These are phyloP conservation scores for Xerophyta viscosa DNA, from an alignment of 106 monocot genomes.

Conservation along the genomic window DNA sequence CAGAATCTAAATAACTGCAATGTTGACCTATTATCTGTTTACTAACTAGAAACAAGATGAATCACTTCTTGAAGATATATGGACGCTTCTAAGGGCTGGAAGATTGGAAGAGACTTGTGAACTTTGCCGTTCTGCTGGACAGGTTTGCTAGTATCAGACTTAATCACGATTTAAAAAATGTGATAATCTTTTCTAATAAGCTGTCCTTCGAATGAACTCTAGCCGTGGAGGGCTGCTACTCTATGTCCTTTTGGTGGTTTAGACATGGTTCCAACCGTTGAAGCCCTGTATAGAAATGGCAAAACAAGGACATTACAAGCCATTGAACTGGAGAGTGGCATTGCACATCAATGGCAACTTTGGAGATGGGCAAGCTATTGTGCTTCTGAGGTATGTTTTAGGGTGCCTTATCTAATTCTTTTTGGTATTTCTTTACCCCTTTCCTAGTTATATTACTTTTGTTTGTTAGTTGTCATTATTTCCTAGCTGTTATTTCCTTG, in stretches of 20 bases:
- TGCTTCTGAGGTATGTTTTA: slow-evolving; percentile 71
- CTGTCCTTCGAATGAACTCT: background rate
- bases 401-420: no score
- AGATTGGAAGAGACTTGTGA: slow-evolving; percentile 86
- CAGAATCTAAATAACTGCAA: no score
- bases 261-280: slow-evolving; percentile 69
- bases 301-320: slow-evolving; percentile 65
- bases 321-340: slow-evolving; percentile 89
- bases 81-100: slow-evolving; percentile 86
- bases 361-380: slow-evolving; percentile 96
- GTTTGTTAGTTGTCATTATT: no score
- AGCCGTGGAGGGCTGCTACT: slow-evolving; percentile 95
- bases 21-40: no score
- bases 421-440: no score
- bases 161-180: no score
- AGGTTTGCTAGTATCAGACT: slow-evolving; percentile 24
- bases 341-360: slow-evolving; percentile 68
- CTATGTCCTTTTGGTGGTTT: slow-evolving; percentile 90
- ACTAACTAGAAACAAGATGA: slow-evolving; percentile 78
- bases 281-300: slow-evolving; percentile 69
- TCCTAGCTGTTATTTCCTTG: no score
- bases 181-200: background rate
- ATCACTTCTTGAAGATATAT: slow-evolving; percentile 81
- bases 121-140: slow-evolving; percentile 93
- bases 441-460: no score